phyloP scores from a whole-genome alignment of 2,329 filamentous ascomycete genomes.

The Clarireedia hainanense region DNA sequence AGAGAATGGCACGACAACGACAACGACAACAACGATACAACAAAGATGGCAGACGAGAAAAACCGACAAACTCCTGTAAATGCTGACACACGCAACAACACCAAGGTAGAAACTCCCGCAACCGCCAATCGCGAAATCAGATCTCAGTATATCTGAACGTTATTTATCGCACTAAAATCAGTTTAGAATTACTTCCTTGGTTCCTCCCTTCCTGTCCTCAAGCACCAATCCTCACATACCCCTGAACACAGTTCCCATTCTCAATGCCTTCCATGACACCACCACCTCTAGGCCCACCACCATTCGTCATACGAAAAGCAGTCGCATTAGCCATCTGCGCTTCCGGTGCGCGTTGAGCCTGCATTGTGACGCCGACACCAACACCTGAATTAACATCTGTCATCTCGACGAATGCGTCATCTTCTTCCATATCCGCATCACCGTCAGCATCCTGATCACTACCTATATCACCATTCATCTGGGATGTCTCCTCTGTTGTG shows the following conservation, averaged over 20 bases:
- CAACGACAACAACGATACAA: no score
- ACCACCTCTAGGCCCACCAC: neutral
- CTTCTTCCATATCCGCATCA: slow-evolving; percentile 42
- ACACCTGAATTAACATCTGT: slow-evolving; percentile 16
- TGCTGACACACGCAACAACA: no score
- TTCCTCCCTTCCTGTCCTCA: slow-evolving; percentile 1
- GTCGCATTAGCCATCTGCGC: slow-evolving; percentile 13
- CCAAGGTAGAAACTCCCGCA: no score
- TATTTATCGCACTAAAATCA: no score
- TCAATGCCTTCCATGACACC: slow-evolving; percentile 19
- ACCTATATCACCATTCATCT: slow-evolving; percentile 12
- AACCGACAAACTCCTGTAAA: no score
- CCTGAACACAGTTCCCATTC: slow-evolving; percentile 15
- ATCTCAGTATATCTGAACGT: no score
- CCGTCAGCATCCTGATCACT: slow-evolving; percentile 25
- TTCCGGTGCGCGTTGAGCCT: slow-evolving; percentile 15
- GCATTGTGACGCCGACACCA: neutral
- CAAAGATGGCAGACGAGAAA: no score
- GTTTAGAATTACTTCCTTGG: neutral
- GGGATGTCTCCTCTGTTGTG: neutral
- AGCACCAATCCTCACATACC: slow-evolving; percentile 25
- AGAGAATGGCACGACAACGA: no score
- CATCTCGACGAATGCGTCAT: slow-evolving; percentile 47
- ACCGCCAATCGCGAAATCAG: no score
- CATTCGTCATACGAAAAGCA: slow-evolving; percentile 21